These are phyloP conservation scores for Trichoderma asperellum DNA, from an alignment of 2,329 filamentous ascomycete species.

Conservation along the genomic window DNA sequence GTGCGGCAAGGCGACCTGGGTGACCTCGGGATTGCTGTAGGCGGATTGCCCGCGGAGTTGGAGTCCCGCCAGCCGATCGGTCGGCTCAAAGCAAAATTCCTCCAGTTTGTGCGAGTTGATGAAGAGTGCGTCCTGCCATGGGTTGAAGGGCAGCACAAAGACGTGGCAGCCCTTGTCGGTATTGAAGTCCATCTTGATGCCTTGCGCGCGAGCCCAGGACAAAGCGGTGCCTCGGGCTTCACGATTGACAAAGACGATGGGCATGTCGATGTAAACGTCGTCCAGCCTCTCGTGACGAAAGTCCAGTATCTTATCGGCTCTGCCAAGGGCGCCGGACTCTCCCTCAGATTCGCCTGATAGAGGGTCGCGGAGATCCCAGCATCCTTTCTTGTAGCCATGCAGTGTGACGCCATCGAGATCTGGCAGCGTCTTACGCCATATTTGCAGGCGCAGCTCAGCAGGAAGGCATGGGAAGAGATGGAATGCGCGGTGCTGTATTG, in stretches of 20 bases:
- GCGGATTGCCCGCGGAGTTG: not conserved
- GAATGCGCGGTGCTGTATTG: not conserved
- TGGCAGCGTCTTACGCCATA: constrained; percentile 1
- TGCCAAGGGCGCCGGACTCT: not conserved
- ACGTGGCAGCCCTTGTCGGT: not conserved
- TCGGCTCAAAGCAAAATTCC: not conserved
- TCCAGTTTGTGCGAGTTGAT: not conserved
- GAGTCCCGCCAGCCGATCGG: not conserved
- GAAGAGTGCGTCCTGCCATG: not conserved
- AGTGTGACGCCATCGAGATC: constrained; percentile 2
- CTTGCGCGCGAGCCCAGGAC: not conserved
- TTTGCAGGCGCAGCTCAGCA: constrained; percentile 2
- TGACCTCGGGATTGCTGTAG: not conserved
- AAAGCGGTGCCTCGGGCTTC: constrained; percentile 1
- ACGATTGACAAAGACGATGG: constrained; percentile 1
- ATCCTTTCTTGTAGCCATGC: not conserved
- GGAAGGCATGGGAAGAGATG: not conserved
- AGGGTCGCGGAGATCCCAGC: not conserved
- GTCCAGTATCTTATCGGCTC: not conserved
- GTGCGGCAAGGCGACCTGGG: not conserved
- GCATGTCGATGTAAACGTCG: not conserved
- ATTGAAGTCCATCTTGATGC: not conserved
- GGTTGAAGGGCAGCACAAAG: not conserved
- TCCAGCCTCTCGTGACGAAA: not conserved
- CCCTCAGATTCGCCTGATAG: not conserved